Evolutionary conservation across 495 filamentous ascomycete species (phyloP), one percentile per base, ranked within the genome.

Genomic region (Penicilliopsis zonata): DNA sequence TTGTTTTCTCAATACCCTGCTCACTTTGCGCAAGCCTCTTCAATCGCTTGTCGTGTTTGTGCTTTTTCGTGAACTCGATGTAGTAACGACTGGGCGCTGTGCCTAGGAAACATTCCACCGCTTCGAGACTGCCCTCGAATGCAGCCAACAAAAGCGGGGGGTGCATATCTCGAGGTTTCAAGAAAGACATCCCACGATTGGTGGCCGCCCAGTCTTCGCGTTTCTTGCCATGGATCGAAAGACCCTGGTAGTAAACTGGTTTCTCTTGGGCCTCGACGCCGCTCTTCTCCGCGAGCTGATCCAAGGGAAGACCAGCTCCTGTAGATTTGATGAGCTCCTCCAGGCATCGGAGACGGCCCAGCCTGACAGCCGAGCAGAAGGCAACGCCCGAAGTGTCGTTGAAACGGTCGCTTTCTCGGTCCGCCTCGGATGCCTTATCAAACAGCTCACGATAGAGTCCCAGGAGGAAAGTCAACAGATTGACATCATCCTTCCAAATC

Each of bases 151-250:
- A 55, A 9, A 82, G 51, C 1, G 79, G 80, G 12, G 76, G 65
- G 20, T 42, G 29, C 24, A 39, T 47, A 20, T 49, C 1, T 45
- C 38, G 34, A 30, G 4, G 40, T 55, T 2, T 36, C 41, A 2
- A 41, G 10, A 18, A 39, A 41, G 12, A 38, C 25, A 52, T 41
- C 7, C 58, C 60, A 4, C 69, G 57, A 10, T 67, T 68, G n/a
- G 66, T 65, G 12, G 51, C 53, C 0, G 76, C 76, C 78, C 78
- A 69, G 33, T 67, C 70, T 12, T 62, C 57, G 30, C 75, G 68
- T 63, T 84, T 85, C 49, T 72, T 72, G 2, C 81, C 80, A 40
- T 77, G 73, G 7, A 86, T 72, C 6, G 66, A 78, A 28, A 85
- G 47, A 0, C 81, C 80, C 41, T 77, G 78, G 41, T 86, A 85